Conservation (phyloP, 139 green algal genomes). For the Chlorella sp. region DNA sequence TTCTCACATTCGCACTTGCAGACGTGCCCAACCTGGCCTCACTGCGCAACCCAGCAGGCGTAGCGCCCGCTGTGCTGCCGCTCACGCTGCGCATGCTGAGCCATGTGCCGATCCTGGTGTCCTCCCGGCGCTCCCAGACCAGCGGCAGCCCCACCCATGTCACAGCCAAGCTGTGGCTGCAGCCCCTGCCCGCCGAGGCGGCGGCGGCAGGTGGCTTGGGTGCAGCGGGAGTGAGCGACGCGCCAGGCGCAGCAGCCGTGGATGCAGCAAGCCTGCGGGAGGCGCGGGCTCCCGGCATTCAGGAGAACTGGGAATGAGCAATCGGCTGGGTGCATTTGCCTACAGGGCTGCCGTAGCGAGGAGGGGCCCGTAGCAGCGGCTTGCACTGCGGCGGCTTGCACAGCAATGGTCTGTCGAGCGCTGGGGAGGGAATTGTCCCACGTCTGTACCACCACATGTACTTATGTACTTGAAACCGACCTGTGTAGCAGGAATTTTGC, state of each 20-base stretch:
- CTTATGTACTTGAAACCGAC: too few species aligned
- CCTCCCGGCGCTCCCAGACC: conserved; percentile 22
- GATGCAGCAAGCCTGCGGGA: background rate
- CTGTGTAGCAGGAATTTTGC: too few species aligned
- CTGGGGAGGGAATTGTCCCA: too few species aligned
- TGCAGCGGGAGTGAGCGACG: too few species aligned
- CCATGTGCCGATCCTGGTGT: conserved; percentile 51
- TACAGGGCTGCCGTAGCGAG: too few species aligned
- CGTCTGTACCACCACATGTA: too few species aligned
- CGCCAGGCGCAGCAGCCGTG: background rate
- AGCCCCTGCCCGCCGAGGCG: background rate
- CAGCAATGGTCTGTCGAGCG: too few species aligned
- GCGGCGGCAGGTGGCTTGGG: background rate
- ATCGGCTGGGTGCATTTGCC: too few species aligned
- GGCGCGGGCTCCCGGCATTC: background rate
- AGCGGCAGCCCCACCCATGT: conserved; percentile 48
- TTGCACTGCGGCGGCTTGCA: too few species aligned
- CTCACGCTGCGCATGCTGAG: conserved; percentile 50
- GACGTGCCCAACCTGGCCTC: conserved; percentile 34
- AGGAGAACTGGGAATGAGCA: background rate
- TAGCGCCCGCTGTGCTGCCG: conserved; percentile 41
- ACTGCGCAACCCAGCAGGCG: conserved; percentile 26
- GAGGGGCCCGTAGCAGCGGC: too few species aligned
- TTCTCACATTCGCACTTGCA: background rate
- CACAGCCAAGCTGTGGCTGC: conserved; percentile 45